phyloP scores from a whole-genome alignment of 768 basidiomycete species.

The Kwoniella newhampshirensis region DNA sequence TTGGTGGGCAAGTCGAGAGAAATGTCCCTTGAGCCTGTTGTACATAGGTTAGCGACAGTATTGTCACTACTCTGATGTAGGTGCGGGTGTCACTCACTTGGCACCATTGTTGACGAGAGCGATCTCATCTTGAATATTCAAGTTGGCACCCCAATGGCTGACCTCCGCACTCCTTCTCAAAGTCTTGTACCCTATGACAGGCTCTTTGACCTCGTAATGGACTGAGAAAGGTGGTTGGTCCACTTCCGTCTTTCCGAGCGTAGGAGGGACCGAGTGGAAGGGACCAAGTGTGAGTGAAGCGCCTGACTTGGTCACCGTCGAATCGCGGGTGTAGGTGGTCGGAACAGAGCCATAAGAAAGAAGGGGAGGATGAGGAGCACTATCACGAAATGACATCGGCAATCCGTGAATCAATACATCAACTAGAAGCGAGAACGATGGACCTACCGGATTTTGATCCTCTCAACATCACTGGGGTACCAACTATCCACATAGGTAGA shows the following conservation, averaged over 20 bases:
- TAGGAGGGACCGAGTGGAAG: slow-evolving; percentile 68
- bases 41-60: not conserved
- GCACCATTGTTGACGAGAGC: slow-evolving; percentile 86
- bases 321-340: slow-evolving; percentile 59
- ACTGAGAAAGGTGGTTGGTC: slow-evolving; percentile 67
- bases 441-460: slow-evolving; percentile 80
- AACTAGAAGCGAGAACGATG: not conserved
- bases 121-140: slow-evolving; percentile 89
- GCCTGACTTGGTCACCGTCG: slow-evolving; percentile 70
- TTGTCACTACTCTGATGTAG: not conserved
- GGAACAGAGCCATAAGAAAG: slow-evolving; percentile 62
- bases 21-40: slow-evolving; percentile 84
- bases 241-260: slow-evolving; percentile 62
- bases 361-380: slow-evolving; percentile 66
- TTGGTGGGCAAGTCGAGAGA: slow-evolving; percentile 87
- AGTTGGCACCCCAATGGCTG: slow-evolving; percentile 93
- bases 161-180: slow-evolving; percentile 80
- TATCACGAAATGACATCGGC: too few relatives aligned
- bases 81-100: slow-evolving; percentile 60
- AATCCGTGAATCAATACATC: not conserved
- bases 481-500: slow-evolving; percentile 76
- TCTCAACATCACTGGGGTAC: slow-evolving; percentile 75
- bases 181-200: slow-evolving; percentile 71
- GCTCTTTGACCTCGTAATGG: slow-evolving; percentile 80
- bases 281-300: slow-evolving; percentile 86